A percentile compares a stretch with the other conserved stretches of the same genome.
These are phyloP conservation scores for Trichoderma semiorbis DNA, from an alignment of 2,329 filamentous ascomycete genomes.

Conservation along the genomic window DNA sequence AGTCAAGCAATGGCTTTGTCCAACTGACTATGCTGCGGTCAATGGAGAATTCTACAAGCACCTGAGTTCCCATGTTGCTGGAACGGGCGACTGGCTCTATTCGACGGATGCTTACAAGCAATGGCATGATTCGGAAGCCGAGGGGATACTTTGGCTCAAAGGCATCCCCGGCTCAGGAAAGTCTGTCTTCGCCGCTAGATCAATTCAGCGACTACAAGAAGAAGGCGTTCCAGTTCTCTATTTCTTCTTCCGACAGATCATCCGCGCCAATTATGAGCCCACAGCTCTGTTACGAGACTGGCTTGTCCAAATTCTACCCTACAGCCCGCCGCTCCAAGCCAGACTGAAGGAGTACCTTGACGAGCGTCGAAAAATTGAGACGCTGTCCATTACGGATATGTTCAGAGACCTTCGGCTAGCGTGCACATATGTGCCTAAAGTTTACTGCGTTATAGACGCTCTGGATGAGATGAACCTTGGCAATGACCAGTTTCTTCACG, in stretches of 20 bases:
- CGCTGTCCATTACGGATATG: constrained; percentile 24
- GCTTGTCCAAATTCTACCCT: constrained; percentile 32
- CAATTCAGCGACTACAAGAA: constrained; percentile 20
- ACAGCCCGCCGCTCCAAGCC: constrained; percentile 30
- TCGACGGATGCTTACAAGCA: constrained; percentile 18
- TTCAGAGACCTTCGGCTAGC: constrained; percentile 31
- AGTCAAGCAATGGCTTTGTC: constrained; percentile 31
- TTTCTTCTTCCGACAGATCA: constrained; percentile 40
- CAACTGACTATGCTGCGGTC: constrained; percentile 26
- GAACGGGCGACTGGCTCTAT: constrained; percentile 24
- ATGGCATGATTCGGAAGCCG: constrained; percentile 17
- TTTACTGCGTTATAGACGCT: constrained; percentile 41
- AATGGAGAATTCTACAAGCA: constrained; percentile 29
- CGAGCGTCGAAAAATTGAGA: neutral
- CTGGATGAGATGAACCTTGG: constrained; percentile 45
- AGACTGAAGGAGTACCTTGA: constrained; percentile 21
- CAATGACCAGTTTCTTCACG: constrained; percentile 31
- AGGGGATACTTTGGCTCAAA: constrained; percentile 31
- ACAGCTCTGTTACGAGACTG: constrained; percentile 32
- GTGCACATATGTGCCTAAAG: constrained; percentile 23
- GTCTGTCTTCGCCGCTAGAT: constrained; percentile 32
- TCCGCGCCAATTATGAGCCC: constrained; percentile 33
- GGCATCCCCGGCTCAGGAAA: constrained; percentile 40
- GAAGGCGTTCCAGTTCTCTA: constrained; percentile 29
- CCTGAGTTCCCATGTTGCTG: constrained; percentile 19